phyloP scores from a whole-genome alignment of 495 filamentous ascomycete genomes.

The Aspergillus avenaceus region DNA sequence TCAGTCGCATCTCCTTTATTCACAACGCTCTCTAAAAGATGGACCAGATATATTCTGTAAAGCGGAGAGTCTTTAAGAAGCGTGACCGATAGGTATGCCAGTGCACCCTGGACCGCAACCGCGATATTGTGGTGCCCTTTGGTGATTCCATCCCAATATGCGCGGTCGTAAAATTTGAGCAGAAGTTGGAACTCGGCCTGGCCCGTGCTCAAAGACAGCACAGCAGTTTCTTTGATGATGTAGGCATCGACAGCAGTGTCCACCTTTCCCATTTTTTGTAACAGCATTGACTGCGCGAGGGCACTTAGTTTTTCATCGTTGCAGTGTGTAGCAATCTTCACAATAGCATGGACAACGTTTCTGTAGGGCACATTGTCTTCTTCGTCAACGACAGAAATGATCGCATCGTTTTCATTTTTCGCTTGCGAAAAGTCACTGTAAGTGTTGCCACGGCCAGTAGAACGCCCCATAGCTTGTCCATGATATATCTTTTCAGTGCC shows the following conservation, averaged over 20 bases:
- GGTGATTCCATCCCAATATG: constrained; percentile 66
- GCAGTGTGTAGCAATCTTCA: constrained; percentile 74
- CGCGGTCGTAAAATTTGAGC: constrained; percentile 73
- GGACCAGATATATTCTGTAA: constrained; percentile 71
- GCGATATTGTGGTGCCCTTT: constrained; percentile 51
- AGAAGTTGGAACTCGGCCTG: constrained; percentile 76
- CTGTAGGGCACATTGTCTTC: constrained; percentile 73
- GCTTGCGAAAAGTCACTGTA: constrained; percentile 47
- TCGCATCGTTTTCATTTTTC: constrained; percentile 72
- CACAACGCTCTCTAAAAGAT: constrained; percentile 83
- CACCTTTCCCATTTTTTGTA: constrained; percentile 87
- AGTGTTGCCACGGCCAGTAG: constrained; percentile 22
- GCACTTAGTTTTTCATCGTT: constrained; percentile 90
- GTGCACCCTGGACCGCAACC: constrained; percentile 52
- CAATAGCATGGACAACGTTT: constrained; percentile 84
- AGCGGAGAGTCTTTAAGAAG: constrained; percentile 63
- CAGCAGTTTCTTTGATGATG: constrained; percentile 77
- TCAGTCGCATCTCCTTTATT: constrained; percentile 75
- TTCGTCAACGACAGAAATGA: constrained; percentile 63
- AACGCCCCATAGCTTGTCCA: constrained; percentile 23
- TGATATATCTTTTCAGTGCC: constrained; percentile 32
- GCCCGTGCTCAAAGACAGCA: constrained; percentile 69
- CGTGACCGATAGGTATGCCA: constrained; percentile 67
- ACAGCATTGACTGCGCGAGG: constrained; percentile 89
- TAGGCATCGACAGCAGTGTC: constrained; percentile 70